Base-by-base conservation (phyloP, 768 basidiomycete genomes). In the Phylloporus sp. region DNA sequence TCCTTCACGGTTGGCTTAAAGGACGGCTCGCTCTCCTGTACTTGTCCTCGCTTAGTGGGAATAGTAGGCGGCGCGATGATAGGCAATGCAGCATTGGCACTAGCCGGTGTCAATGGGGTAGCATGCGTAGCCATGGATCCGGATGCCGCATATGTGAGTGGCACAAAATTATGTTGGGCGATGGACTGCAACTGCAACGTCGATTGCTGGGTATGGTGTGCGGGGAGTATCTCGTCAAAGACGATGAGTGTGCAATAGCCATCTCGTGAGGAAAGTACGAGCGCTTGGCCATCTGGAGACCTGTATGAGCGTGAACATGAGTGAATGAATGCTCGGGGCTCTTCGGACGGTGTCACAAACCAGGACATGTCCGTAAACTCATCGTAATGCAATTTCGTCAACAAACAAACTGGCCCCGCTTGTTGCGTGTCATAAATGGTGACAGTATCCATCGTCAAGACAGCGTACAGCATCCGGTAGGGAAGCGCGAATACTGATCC, bases 351-450 rank as follows among this genome's bases (percentile, higher is more conserved):
- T 32, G 28, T 28, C 20, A 76, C 90, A 36, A 61, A 97, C 97
- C 97, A 99, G 36, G 87, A 83, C 71, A 97, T 77, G 72, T 99
- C 97, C 7, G 97, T 98, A 65, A 98, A 98, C 62, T 95, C 92
- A 55, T 95, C 93, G 67, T 97, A 98, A 71, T 99, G 97, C 55
- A 98, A 72, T 62, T 95, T 95, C 26, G 88, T 91, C 57, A 99
- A 80, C 60, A 98, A 73, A 62, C 92, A 93, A 46, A 97, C 79
- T 0, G 97, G 97, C 3, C 86, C 82, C 2, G 91, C 80, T 73
- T 98, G 95, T 71, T 98, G 97, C 5, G 95, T 98, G 66, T 99
- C 97, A 65, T 99, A 94, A 47, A 99, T 86, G 24, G 89, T 80
- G 40, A 99, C 84, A 0, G 91, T 86, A 69, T 99, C 97, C 84